Conservation (phyloP, 805 yeast genomes). For the Saccharomycopsis synnaedendra region DNA sequence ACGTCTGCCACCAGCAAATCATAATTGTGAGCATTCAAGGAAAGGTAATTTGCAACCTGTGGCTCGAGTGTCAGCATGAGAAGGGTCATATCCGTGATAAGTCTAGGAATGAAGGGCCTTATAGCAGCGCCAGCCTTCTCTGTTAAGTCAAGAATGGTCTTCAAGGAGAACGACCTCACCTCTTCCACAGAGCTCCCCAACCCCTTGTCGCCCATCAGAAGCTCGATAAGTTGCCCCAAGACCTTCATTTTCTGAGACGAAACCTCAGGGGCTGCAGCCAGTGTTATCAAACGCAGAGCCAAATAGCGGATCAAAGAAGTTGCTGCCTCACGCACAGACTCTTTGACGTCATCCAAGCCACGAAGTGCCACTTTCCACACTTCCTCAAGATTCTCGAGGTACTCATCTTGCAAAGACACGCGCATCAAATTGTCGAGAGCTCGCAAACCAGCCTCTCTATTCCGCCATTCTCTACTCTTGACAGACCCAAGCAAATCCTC, state of each 20-base stretch:
- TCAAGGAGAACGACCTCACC: conserved; percentile 61
- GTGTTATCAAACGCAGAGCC: conserved; percentile 48
- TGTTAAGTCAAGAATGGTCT: conserved; percentile 61
- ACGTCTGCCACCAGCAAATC: conserved; percentile 60
- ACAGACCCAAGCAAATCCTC: conserved; percentile 54
- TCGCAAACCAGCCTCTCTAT: conserved; percentile 73
- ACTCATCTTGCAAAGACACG: conserved; percentile 33
- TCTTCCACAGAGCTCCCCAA: conserved; percentile 80
- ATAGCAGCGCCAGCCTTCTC: conserved; percentile 45
- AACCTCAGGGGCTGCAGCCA: conserved; percentile 33
- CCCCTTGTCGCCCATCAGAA: conserved; percentile 70
- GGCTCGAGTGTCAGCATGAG: conserved; percentile 87
- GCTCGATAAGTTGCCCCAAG: conserved; percentile 56
- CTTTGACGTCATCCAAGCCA: conserved; percentile 87
- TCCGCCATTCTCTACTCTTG: conserved; percentile 86
- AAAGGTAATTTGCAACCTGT: conserved; percentile 73
- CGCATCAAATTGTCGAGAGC: conserved; percentile 64
- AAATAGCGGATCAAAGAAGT: conserved; percentile 52
- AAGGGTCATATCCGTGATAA: conserved; percentile 57
- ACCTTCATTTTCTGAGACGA: not conserved
- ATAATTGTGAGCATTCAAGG: conserved; percentile 82
- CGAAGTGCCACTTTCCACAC: conserved; percentile 88
- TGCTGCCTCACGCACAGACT: conserved; percentile 81
- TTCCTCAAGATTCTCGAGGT: conserved; percentile 42
- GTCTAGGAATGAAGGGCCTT: conserved; percentile 54